Conservation (phyloP, 2,329 filamentous ascomycete species). For the Teratosphaeria epicoccoides region DNA sequence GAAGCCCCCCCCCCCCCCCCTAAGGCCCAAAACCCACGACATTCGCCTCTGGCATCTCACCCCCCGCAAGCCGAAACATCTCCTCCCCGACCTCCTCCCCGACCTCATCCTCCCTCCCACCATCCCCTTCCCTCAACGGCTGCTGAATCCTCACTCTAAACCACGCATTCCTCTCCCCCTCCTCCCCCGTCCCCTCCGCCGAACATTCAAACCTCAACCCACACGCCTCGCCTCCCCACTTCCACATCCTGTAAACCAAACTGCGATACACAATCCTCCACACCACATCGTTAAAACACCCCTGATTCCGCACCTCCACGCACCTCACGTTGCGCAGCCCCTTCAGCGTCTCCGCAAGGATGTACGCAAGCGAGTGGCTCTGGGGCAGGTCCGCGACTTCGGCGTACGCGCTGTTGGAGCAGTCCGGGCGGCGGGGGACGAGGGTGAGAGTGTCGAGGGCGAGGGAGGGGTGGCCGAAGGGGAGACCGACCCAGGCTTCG, state of each 20-base stretch:
- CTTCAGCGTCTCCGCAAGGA: slow-evolving; percentile 27
- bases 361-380: slow-evolving; percentile 27
- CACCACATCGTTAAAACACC: slow-evolving; percentile 24
- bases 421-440: slow-evolving; percentile 22
- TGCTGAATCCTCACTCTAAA: slow-evolving; percentile 8
- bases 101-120: not conserved
- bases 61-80: slow-evolving; percentile 17
- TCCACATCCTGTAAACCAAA: slow-evolving; percentile 25
- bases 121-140: not conserved
- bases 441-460: slow-evolving; percentile 23
- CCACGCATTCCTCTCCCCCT: slow-evolving; percentile 5
- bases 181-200: slow-evolving; percentile 5
- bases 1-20: no score
- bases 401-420: slow-evolving; percentile 18
- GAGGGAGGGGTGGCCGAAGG: slow-evolving; percentile 24
- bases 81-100: slow-evolving; percentile 19
- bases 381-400: slow-evolving; percentile 28
- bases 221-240: slow-evolving; percentile 24
- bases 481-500: slow-evolving; percentile 25
- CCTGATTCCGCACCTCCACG: slow-evolving; percentile 23
- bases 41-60: slow-evolving; percentile 7
- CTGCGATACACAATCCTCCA: slow-evolving; percentile 26
- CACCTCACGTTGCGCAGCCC: slow-evolving; percentile 19
- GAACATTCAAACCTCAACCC: slow-evolving; percentile 20
- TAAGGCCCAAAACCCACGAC: slow-evolving; percentile 8